Evolutionary conservation across 2,329 filamentous ascomycete species (phyloP).

Genomic region (Rhytidhysteron rufulum): DNA sequence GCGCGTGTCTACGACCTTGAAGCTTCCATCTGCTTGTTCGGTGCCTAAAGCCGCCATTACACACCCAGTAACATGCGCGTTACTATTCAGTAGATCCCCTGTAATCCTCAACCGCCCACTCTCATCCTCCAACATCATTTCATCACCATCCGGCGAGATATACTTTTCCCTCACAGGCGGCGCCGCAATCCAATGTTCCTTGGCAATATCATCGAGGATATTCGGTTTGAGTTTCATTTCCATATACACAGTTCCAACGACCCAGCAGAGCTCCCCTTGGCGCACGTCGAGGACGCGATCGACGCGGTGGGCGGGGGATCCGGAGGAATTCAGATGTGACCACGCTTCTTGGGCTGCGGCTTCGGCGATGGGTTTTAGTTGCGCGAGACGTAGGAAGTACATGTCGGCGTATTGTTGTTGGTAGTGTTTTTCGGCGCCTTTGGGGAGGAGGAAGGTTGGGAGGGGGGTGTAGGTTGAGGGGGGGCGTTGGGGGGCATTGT

Average conservation of each 20-base stretch:
- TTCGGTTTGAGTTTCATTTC: slow-evolving; percentile 95
- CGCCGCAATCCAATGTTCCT: slow-evolving; percentile 90
- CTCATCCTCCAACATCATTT: slow-evolving; percentile 90
- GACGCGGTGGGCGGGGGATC: slow-evolving; percentile 69
- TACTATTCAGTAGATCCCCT: slow-evolving; percentile 63
- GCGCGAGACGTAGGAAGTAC: slow-evolving; percentile 88
- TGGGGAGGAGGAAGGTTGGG: slow-evolving; percentile 68
- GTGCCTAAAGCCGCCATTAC: slow-evolving; percentile 94
- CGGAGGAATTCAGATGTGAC: slow-evolving; percentile 71
- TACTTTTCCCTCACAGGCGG: slow-evolving; percentile 77
- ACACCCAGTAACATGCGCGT: slow-evolving; percentile 83
- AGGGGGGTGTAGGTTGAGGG: slow-evolving; percentile 69
- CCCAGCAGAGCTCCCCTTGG: slow-evolving; percentile 94
- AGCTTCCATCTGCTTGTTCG: slow-evolving; percentile 86
- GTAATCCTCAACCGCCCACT: slow-evolving; percentile 81
- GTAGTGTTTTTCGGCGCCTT: slow-evolving; percentile 64
- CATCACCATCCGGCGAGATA: slow-evolving; percentile 57
- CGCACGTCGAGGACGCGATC: slow-evolving; percentile 92
- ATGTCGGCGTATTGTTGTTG: slow-evolving; percentile 96
- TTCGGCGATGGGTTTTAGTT: slow-evolving; percentile 81
- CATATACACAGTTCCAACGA: slow-evolving; percentile 93
- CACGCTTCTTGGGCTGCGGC: slow-evolving; percentile 70
- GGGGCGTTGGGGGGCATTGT: slow-evolving; percentile 17
- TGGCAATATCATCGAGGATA: slow-evolving; percentile 89
- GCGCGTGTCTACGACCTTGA: slow-evolving; percentile 87